Evolutionary conservation across 768 basidiomycete species (phyloP), one percentile per base, ranked within the genome.

Genomic region (Lanmaoa pseudosensibilis): DNA sequence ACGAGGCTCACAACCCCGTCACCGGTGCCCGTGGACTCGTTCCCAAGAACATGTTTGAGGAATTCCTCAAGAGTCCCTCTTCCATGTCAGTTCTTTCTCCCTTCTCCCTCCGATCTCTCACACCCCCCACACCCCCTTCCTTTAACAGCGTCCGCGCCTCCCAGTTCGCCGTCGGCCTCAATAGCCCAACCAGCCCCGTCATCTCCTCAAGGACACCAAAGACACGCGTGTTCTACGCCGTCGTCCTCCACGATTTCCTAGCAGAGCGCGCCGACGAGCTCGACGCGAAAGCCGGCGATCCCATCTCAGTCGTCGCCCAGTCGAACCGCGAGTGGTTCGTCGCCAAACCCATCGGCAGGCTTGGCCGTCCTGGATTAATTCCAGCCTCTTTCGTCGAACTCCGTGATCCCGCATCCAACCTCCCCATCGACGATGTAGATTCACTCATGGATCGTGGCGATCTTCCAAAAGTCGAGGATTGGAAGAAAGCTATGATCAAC

Each of bases 261-360:
- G 95, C 97, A n/a, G 97, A 99, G 73, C 84, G 97, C 44, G 83
- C 92, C 5, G 97, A 99, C 69, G 97, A 99, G 68, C 85, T 99
- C 45, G 95, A 96, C 58, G 96, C 96, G 2, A 94, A 90, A 66
- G 83, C 87, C 1, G 96, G 95, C 36, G 97, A 99, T 66, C 82
- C 92, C 9, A 92, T 99, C 69, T 90, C 95, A 18, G 93, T 99
- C 57, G 97, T 98, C 54, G 97, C 97, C 0, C 97, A 98, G 72
- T 98, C 95, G n/a, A 99, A 98, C 69, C 92, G 94, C 61, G 97
- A 99, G 72, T 99, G 97, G 97, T 98, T 98, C 72, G 97, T 99
- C 46, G 97, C 97, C 27, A 99, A 99, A 74, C 94, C 96, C 13
- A 99, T 99, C 65, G 94, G 94, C 39, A 82, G 85, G 53, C 83